Evolutionary conservation across 805 yeast genomes (phyloP).

Genomic region (Pichia thaimueangensis): DNA sequence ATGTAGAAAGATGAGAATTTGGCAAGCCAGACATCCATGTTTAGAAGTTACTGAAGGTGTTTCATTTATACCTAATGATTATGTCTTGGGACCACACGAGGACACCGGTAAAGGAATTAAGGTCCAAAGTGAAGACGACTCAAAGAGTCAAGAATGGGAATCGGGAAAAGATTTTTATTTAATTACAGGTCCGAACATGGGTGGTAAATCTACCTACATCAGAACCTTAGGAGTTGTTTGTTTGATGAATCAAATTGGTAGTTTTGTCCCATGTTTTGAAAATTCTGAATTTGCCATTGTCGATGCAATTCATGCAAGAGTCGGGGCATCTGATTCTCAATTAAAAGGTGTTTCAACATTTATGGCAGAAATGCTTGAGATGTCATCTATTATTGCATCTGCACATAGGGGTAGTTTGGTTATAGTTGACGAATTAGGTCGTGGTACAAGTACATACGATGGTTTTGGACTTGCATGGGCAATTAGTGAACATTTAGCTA

Average conservation of each 20-base stretch:
- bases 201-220: constrained; percentile 92
- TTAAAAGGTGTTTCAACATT: constrained; percentile 95
- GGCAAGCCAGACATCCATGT: constrained; percentile 90
- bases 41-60: constrained; percentile 88
- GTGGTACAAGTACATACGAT: constrained; percentile 92
- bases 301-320: constrained; percentile 90
- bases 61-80: constrained; percentile 87
- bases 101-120: neutral
- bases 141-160: constrained; percentile 7
- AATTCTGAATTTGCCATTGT: constrained; percentile 77
- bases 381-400: constrained; percentile 76
- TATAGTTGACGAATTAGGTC: constrained; percentile 90
- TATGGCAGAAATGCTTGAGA: constrained; percentile 94
- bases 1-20: constrained; percentile 45
- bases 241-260: constrained; percentile 82
- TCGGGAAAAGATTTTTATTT: constrained; percentile 61
- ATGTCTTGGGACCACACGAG: constrained; percentile 35
- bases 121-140: constrained; percentile 1
- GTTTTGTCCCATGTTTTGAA: constrained; percentile 71
- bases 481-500: constrained; percentile 78
- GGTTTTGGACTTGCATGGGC: constrained; percentile 99
- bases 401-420: constrained; percentile 76
- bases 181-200: constrained; percentile 97
- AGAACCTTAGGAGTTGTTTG: constrained; percentile 86
- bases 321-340: constrained; percentile 99